Base-by-base conservation (phyloP, 2,329 filamentous ascomycete species). In the Mariannaea sp. region DNA sequence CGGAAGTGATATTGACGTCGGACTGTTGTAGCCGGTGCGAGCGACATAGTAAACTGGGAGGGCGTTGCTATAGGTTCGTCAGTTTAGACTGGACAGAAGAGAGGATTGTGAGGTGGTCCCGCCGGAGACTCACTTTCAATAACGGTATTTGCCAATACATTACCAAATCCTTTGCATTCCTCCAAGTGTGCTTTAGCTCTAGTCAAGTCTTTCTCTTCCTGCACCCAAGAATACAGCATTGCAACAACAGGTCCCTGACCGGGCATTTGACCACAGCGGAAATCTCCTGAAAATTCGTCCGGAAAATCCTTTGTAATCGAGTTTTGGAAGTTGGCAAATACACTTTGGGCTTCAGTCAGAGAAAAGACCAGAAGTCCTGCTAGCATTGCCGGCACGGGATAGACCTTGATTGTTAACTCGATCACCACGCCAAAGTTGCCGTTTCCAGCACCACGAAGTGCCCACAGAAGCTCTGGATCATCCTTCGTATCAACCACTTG, bases 381-480 rank as follows among this genome's bases (percentile, higher is more conserved):
- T 7, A 49, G 38, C 46, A 49, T 49, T 14, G 20, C 5, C 5
- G 46, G 38, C 4, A 14, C 12, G 14, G 57, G 57, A 27, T 61
- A 59, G 19, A 59, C 53, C 29, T 55, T 56, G 16, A 55, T 43
- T 13, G 49, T 46, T 24, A 60, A 43, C 32, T 62, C 56, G 1
- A 36, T 41, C 12, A 61, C 53, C 6, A 56, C 38, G 4, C 58
- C 58, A 48, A 59, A 60, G 35, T 56, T 61, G 10, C 58, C 58
- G 17, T 52, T 49, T 4, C 60, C 58, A 7, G 56, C 60, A 19
- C 60, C 60, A 17, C 56, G 50, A 4, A 60, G 26, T 3, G 58
- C 60, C 60, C 60, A 62, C 12, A 62, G 36, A 6, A 61, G 50
- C 36, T 61, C 58, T 9, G 38, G 32, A 16, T 58, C 41, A 9